A percentile compares a stretch with the other conserved stretches of the same genome.
Conservation (phyloP, 176 grass and related monocot genomes). For the Triticum turgidum region DNA sequence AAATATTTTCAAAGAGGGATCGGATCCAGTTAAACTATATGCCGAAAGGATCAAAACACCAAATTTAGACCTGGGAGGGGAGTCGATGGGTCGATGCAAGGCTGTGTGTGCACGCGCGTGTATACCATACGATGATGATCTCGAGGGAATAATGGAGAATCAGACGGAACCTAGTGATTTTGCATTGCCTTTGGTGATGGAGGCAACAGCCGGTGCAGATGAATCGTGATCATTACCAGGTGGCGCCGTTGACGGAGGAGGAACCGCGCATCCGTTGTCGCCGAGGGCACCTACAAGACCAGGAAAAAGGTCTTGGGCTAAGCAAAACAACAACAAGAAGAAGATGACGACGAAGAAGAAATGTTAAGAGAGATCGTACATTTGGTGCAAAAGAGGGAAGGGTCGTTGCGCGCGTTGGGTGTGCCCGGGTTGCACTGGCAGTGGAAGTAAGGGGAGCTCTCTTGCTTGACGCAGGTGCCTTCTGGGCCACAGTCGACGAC, state of each 20-base stretch:
- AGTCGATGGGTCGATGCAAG: too few species aligned
- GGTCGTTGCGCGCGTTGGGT: slow-evolving; percentile 12
- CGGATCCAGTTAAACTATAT: too few species aligned
- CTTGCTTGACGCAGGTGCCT: neutral
- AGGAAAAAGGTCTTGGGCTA: neutral
- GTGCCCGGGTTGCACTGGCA: slow-evolving; percentile 20
- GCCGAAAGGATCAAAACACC: too few species aligned
- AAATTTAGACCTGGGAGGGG: too few species aligned
- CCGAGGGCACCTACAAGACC: neutral
- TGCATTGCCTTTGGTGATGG: slow-evolving; percentile 25
- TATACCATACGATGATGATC: too few species aligned
- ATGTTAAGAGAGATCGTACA: slow-evolving; percentile 1
- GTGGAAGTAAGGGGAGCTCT: neutral
- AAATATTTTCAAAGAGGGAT: too few species aligned
- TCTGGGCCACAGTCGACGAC: slow-evolving; percentile 10
- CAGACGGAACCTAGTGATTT: slow-evolving; percentile 5
- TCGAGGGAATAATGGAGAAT: too few species aligned
- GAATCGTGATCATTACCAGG: neutral
- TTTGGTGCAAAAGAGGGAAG: slow-evolving; percentile 17
- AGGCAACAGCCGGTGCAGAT: neutral
- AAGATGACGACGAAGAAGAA: neutral
- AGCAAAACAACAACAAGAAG: neutral
- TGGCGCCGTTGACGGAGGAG: neutral
- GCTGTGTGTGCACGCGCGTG: too few species aligned
- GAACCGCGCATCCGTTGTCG: neutral